Percentiles rank a stretch among this genome's conserved stretches.
Conservation (phyloP, 176 grass and related monocot genomes). For the Olyra latifolia region DNA sequence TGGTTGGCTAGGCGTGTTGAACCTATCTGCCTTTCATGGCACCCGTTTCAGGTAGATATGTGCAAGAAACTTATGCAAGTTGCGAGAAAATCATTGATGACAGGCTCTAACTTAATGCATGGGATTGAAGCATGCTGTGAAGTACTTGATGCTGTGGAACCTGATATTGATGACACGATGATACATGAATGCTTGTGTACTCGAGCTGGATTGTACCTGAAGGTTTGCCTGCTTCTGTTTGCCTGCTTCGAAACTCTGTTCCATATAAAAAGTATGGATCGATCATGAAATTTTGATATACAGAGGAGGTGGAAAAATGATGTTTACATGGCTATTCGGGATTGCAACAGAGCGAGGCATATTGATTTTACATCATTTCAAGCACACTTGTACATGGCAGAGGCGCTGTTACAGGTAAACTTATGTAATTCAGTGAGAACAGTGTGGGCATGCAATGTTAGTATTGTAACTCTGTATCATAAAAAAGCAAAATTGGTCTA, state of each 20-base stretch:
- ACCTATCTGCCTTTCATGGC: constrained; percentile 44
- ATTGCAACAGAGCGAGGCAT: constrained; percentile 66
- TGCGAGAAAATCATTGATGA: constrained; percentile 60
- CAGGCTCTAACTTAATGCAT: constrained; percentile 45
- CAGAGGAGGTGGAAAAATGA: constrained; percentile 99
- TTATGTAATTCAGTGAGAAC: background rate
- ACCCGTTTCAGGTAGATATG: constrained; percentile 72
- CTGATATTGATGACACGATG: constrained; percentile 47
- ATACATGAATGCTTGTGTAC: constrained; percentile 78
- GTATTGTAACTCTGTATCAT: constrained; percentile 7
- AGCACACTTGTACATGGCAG: constrained; percentile 71
- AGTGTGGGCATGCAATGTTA: background rate
- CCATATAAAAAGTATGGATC: background rate
- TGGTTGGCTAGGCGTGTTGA: constrained; percentile 33
- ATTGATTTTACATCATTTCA: constrained; percentile 70
- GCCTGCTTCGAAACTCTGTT: constrained; percentile 25
- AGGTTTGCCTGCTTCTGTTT: constrained; percentile 58
- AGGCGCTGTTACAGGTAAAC: constrained; percentile 80
- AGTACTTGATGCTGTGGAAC: constrained; percentile 62
- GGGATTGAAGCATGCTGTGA: constrained; percentile 90
- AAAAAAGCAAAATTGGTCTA: background rate
- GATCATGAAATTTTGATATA: constrained; percentile 45
- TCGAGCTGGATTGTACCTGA: constrained; percentile 80
- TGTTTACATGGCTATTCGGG: constrained; percentile 89
- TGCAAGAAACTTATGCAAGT: constrained; percentile 69